Base-by-base conservation (phyloP, 2,329 filamentous ascomycete genomes). In the Zymoseptoria tritici region DNA sequence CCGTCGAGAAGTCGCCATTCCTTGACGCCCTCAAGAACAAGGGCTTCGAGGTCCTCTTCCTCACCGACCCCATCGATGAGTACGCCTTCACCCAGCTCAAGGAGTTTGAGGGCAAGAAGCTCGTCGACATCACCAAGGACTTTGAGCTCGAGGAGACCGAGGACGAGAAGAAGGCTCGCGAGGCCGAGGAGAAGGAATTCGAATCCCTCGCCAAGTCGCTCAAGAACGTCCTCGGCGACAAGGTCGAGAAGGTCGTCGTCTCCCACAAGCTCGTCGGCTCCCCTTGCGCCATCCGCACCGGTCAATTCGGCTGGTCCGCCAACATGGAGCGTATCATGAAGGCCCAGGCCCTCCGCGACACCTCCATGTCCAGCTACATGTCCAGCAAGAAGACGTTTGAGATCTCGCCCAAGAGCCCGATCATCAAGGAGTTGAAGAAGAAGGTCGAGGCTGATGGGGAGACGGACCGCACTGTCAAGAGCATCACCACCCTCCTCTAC, bases 271-370 rank as follows among this genome's bases (percentile, higher is more conserved):
- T 99, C 62, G 86, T 89, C 71, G 89, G 89, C 76, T 85, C 94
- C 67, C 94, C 94, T 74, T 97, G 94, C 80, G 94, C 94, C 77
- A 97, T 99, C 85, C 93, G 94, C 79, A 99, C 94, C 70, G 94
- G 94, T 75, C 94, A 97, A 82, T 99, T 99, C 79, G 94, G 94
- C 81, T 99, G 94, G 94, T 97, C 93, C 60, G 94, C 94, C 77
- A 99, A 99, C 87, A 99, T 99, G 94, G 94, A 99, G 86, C 94
- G 94, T 84, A 99, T 99, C 87, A 99, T 99, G 94, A 99, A 99
- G 89, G 94, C 94, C 26, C 94, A 99, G 85, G 94, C 94, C 75
- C 93, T 99, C 74, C 94, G 94, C 82, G 94, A 99, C 83, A 99
- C 94, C 70, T 97, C 92, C 74, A 99, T 99, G 94, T 91, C 86